Evolutionary conservation across 2,329 filamentous ascomycete species (phyloP).

Genomic region (Gaeumannomyces tritici): DNA sequence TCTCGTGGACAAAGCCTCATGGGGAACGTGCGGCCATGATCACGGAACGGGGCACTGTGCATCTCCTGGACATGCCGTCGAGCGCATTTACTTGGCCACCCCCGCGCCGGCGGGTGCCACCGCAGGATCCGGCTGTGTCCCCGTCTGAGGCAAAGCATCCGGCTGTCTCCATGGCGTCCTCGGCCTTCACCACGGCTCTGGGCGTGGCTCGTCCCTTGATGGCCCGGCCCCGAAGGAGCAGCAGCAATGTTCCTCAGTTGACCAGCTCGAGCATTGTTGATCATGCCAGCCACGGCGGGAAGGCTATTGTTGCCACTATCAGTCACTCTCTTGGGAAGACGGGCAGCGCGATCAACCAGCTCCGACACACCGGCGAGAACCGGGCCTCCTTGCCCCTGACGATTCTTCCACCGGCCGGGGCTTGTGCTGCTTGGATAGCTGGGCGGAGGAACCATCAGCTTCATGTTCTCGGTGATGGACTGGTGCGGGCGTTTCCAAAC

Average conservation of each 20-base stretch:
- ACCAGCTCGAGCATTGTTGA: constrained; percentile 40
- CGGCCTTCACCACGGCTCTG: constrained; percentile 59
- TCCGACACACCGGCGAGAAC: constrained; percentile 68
- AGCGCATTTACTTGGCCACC: constrained; percentile 85
- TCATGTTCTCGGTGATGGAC: constrained; percentile 54
- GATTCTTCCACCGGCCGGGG: constrained; percentile 39
- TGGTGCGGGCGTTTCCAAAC: constrained; percentile 56
- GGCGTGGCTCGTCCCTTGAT: constrained; percentile 56
- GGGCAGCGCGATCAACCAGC: constrained; percentile 58
- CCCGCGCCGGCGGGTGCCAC: constrained; percentile 41
- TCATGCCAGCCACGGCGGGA: constrained; percentile 59
- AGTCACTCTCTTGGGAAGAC: constrained; percentile 66
- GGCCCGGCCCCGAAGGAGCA: constrained; percentile 43
- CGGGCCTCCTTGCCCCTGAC: constrained; percentile 58
- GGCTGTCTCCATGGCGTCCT: constrained; percentile 61
- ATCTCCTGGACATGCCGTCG: constrained; percentile 78
- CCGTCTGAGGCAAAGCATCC: constrained; percentile 38
- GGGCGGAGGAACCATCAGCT: constrained; percentile 53
- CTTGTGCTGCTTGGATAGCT: constrained; percentile 57
- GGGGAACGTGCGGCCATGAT: constrained; percentile 81
- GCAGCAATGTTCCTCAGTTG: constrained; percentile 27
- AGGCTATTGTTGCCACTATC: constrained; percentile 63
- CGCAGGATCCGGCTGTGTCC: constrained; percentile 31
- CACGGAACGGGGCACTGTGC: constrained; percentile 90
- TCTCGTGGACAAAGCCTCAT: constrained; percentile 74